Conservation (phyloP, 2,329 filamentous ascomycete species). For the Colletotrichum gigasporum region DNA sequence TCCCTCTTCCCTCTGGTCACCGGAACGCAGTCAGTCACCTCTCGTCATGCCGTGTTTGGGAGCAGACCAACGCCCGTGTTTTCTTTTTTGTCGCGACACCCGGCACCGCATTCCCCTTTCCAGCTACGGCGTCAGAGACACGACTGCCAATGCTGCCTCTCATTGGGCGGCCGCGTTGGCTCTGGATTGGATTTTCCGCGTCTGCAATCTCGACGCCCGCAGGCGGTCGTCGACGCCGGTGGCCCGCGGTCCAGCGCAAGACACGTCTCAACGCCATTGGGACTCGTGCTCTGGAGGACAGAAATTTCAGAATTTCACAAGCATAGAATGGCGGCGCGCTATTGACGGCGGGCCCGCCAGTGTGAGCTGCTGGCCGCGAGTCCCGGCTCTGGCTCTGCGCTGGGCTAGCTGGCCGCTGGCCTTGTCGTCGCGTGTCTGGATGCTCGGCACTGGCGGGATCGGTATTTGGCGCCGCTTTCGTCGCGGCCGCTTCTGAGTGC, state of each 20-base stretch:
- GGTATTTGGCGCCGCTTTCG: not conserved
- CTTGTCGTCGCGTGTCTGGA: not conserved
- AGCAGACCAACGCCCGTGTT: slow-evolving; percentile 8
- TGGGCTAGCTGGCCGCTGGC: too few relatives aligned
- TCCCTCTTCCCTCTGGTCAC: not conserved
- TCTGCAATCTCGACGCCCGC: slow-evolving; percentile 6
- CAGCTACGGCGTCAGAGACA: not conserved
- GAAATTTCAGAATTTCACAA: not conserved
- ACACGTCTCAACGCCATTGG: slow-evolving; percentile 18
- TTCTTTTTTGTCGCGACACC: slow-evolving; percentile 8
- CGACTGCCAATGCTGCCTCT: not conserved
- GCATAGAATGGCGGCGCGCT: not conserved
- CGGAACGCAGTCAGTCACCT: not conserved
- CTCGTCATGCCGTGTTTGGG: not conserved
- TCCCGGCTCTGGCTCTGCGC: too few relatives aligned
- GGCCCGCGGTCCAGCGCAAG: not conserved
- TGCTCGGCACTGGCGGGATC: not conserved
- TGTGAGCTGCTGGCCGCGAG: too few relatives aligned
- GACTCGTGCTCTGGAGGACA: not conserved
- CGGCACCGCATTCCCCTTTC: not conserved
- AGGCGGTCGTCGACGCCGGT: not conserved
- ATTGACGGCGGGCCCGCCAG: not conserved
- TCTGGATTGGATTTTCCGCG: not conserved
- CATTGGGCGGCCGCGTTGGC: not conserved
- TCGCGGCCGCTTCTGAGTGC: too few relatives aligned